phyloP scores from a whole-genome alignment of 768 basidiomycete species.

The Lactarius hengduanensis region DNA sequence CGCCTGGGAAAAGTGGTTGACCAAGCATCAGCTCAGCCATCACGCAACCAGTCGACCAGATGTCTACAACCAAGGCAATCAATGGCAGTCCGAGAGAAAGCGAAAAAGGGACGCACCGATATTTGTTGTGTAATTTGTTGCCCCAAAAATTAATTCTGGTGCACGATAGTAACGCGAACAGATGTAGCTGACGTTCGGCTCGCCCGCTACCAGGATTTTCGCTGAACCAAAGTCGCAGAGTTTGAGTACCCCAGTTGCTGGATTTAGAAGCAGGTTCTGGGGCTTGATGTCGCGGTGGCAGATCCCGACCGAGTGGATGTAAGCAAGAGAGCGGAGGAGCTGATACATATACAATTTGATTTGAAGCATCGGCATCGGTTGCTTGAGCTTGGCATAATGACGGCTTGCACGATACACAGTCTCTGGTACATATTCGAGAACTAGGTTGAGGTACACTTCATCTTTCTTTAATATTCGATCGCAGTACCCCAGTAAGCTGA shows the following conservation, averaged over 20 bases:
- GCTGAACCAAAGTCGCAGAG: conserved; percentile 99
- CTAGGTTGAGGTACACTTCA: conserved; percentile 99
- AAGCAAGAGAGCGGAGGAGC: conserved; percentile 94
- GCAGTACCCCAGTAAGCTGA: neutral
- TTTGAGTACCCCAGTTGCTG: conserved; percentile 94
- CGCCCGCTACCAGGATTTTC: conserved; percentile 96
- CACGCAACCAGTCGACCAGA: conserved; percentile 99
- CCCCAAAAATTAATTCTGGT: conserved; percentile 98
- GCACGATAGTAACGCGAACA: conserved; percentile 99
- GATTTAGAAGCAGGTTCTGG: conserved; percentile 97
- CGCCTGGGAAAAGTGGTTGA: conserved; percentile 97
- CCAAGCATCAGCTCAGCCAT: conserved; percentile 99
- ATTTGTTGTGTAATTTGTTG: conserved; percentile 99
- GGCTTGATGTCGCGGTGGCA: conserved; percentile 99
- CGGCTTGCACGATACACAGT: conserved; percentile 98
- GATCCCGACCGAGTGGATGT: conserved; percentile 99
- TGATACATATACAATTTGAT: conserved; percentile 99
- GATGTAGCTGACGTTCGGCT: conserved; percentile 99
- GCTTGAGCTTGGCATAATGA: conserved; percentile 99
- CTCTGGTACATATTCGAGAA: conserved; percentile 98
- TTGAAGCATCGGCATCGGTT: conserved; percentile 99
- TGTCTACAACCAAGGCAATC: conserved; percentile 52
- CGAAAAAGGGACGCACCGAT: conserved; percentile 64
- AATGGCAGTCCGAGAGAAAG: neutral
- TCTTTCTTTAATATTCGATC: conserved; percentile 69